A percentile compares a stretch with the other conserved stretches of the same genome.
These are phyloP conservation scores for Parathielavia appendiculata DNA, from an alignment of 495 filamentous ascomycete genomes.

Conservation along the genomic window DNA sequence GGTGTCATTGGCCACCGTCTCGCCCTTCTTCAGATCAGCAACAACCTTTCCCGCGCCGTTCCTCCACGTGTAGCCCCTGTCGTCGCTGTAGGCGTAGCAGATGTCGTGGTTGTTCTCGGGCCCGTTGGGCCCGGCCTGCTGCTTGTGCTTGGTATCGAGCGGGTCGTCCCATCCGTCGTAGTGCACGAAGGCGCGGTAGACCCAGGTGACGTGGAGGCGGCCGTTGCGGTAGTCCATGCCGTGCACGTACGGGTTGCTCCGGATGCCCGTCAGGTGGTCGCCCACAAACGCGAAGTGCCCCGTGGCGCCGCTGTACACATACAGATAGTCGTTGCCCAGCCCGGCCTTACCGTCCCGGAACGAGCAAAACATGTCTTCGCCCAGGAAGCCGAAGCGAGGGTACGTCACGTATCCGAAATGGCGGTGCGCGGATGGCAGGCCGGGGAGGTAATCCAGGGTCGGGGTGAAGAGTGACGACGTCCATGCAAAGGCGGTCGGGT, in stretches of 20 bases:
- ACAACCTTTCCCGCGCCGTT: slow-evolving; percentile 32
- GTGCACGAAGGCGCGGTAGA: slow-evolving; percentile 42
- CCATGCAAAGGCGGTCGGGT: slow-evolving; percentile 35
- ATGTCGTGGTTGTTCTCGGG: slow-evolving; percentile 45
- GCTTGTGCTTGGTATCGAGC: slow-evolving; percentile 39
- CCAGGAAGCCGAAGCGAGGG: slow-evolving; percentile 39
- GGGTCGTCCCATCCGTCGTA: slow-evolving; percentile 44
- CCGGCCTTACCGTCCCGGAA: slow-evolving; percentile 48
- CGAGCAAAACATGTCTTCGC: slow-evolving; percentile 36
- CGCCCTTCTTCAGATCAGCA: slow-evolving; percentile 32
- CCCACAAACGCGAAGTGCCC: slow-evolving; percentile 33
- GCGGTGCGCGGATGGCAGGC: slow-evolving; percentile 29
- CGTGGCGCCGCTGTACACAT: slow-evolving; percentile 29
- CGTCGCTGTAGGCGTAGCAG: slow-evolving; percentile 43
- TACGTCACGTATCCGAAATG: slow-evolving; percentile 44
- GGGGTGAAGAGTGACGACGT: slow-evolving; percentile 36
- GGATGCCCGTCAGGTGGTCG: slow-evolving; percentile 39
- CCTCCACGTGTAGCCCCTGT: slow-evolving; percentile 39
- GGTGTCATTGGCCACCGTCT: slow-evolving; percentile 33
- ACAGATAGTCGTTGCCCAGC: slow-evolving; percentile 44
- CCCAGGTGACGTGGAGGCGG: slow-evolving; percentile 43
- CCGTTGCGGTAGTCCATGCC: slow-evolving; percentile 33
- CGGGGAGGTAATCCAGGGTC: slow-evolving; percentile 37
- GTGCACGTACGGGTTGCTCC: slow-evolving; percentile 48
- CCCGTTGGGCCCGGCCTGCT: slow-evolving; percentile 41